These are phyloP conservation scores for Huntiella decipiens DNA, from an alignment of 2,329 filamentous ascomycete genomes.

Conservation along the genomic window DNA sequence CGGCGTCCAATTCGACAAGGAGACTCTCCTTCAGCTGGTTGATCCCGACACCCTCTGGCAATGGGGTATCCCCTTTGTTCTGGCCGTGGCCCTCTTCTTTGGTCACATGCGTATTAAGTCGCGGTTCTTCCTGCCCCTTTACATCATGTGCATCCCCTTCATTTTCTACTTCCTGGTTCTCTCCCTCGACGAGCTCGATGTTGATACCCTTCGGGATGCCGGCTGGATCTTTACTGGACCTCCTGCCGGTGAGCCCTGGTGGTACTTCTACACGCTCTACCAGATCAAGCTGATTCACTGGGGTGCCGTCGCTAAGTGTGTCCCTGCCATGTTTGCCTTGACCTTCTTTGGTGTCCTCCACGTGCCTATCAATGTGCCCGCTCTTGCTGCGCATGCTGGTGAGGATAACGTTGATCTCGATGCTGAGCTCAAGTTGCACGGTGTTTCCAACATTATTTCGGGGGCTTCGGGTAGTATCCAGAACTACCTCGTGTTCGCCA, in stretches of 20 bases:
- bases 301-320: conserved; percentile 61
- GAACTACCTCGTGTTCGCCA: conserved; percentile 95
- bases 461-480: conserved; percentile 75
- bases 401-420: conserved; percentile 88
- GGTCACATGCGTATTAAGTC: conserved; percentile 59
- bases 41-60: conserved; percentile 55
- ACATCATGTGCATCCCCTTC: conserved; percentile 61
- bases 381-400: conserved; percentile 71
- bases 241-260: conserved; percentile 74
- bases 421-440: conserved; percentile 78
- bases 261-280: conserved; percentile 93
- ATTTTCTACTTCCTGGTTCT: conserved; percentile 64
- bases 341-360: conserved; percentile 96
- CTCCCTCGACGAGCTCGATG: conserved; percentile 45
- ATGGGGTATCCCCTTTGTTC: conserved; percentile 61
- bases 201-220: conserved; percentile 44
- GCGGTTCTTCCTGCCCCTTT: conserved; percentile 70
- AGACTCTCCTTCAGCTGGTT: conserved; percentile 58
- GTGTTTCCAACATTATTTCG: conserved; percentile 79
- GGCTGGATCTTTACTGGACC: conserved; percentile 92
- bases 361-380: conserved; percentile 94
- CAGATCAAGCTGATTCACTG: conserved; percentile 68
- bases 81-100: conserved; percentile 60
- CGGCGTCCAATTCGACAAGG: conserved; percentile 61
- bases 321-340: conserved; percentile 88